phyloP scores from a whole-genome alignment of 257 asterid species.

The Salvia miltiorrhiza region DNA sequence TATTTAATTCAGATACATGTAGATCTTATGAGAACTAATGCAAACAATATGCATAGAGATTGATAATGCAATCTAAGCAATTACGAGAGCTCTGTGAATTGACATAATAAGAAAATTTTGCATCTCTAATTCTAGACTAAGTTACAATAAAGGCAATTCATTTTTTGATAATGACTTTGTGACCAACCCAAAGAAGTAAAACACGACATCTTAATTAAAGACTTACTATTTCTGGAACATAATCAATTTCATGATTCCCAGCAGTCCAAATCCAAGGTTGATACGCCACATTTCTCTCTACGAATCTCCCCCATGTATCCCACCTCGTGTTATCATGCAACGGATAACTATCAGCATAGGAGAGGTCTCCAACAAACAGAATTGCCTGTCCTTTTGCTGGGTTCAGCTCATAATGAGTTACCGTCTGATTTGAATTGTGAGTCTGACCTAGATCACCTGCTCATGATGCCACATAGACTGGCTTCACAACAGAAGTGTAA shows the following conservation, averaged over 20 bases:
- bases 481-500: not conserved
- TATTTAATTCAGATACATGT: not conserved
- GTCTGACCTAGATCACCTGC: slow-evolving; percentile 92
- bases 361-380: slow-evolving; percentile 79
- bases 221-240: slow-evolving; percentile 72
- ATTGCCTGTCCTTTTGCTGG: slow-evolving; percentile 71
- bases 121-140: not conserved
- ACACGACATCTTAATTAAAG: not conserved
- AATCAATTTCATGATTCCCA: slow-evolving; percentile 88
- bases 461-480: not conserved
- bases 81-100: not conserved
- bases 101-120: not conserved
- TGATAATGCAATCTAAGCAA: not conserved
- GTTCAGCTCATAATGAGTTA: slow-evolving; percentile 69
- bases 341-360: slow-evolving; percentile 75
- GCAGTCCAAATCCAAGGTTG: slow-evolving; percentile 96
- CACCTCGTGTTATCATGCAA: slow-evolving; percentile 76
- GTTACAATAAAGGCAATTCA: not conserved
- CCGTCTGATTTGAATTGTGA: slow-evolving; percentile 64
- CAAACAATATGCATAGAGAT: not conserved
- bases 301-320: slow-evolving; percentile 92
- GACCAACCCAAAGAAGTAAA: not conserved
- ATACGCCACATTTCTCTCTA: slow-evolving; percentile 78
- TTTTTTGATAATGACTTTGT: not conserved
- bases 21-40: not conserved